Evolutionary conservation across 331 rosid species (phyloP), one percentile per base, ranked within the genome.

Genomic region (Malus hybrid): DNA sequence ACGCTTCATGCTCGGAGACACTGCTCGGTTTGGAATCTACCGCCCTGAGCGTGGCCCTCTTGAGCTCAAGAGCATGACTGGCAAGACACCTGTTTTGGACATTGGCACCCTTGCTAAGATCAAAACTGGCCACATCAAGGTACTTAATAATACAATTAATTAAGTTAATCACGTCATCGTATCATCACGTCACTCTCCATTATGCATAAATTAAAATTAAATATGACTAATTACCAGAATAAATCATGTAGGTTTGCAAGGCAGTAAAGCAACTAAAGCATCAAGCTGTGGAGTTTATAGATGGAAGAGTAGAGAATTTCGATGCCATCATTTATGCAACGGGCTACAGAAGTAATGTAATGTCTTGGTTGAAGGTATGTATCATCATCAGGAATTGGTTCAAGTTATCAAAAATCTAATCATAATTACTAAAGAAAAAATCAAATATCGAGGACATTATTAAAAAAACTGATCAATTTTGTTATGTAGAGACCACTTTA

Each of bases 71-170:
- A 86, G 71, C 74, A 26, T 87, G 72, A 73, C 85, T 11, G 99
- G 98, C 15, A 95, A 92, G 70, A 95, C 98, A 10, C 99, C 99
- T 1, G 99, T 95, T 60, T 80, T 95, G 71, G 99, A 95, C 83
- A 88, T 95, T 78, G 99, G 99, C 36, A 92, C 99, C 34, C 85
- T 92, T 0, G 84, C 91, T 46, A 81, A 88, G 76, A 92, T 95
- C 87, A 89, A 81, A 88, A 74, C 72, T 36, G 96, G 99, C 61
- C 86, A 90, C 16, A 90, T 95, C 66, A 89, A 92, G 97, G 99
- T 64, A 15, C 11, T 13, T 7, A 50, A n/a, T 52, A 52, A 16
- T 52, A 52, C 20, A 52, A 6, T 16, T 52, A 52, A 6, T 52
- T 52, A 52, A 6, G 57, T 52, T 16, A 52, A 52, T 16, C 20